These are phyloP conservation scores for Urtica urens DNA, from an alignment of 306 rosid genomes.

Conservation along the genomic window DNA sequence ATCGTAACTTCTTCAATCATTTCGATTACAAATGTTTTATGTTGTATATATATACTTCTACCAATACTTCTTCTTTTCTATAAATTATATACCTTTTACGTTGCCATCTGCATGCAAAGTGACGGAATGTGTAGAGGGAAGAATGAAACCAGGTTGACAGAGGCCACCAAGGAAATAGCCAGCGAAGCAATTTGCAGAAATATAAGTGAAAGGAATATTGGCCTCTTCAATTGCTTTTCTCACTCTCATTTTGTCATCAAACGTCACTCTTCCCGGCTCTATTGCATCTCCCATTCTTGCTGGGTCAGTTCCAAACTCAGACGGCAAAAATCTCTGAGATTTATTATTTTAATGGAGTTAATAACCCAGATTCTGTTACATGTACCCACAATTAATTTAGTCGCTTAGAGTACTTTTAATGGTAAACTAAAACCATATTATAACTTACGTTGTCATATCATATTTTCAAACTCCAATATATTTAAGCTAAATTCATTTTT, in stretches of 20 bases:
- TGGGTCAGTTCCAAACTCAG: slow-evolving; percentile 67
- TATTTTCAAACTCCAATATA: too few species aligned
- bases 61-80: too few species aligned
- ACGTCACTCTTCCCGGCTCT: slow-evolving; percentile 68
- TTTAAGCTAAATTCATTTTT: too few species aligned
- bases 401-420: too few species aligned
- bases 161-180: slow-evolving; percentile 64
- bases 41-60: too few species aligned
- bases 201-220: slow-evolving; percentile 54
- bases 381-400: too few species aligned
- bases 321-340: slow-evolving; percentile 73
- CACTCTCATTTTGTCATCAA: slow-evolving; percentile 67
- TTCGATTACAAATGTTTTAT: too few species aligned
- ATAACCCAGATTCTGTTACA: too few species aligned
- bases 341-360: too few species aligned
- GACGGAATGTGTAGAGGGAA: slow-evolving; percentile 49
- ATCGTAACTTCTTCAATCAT: too few species aligned
- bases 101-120: slow-evolving; percentile 55
- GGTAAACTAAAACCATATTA: too few species aligned
- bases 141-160: slow-evolving; percentile 45
- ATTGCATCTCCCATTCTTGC: slow-evolving; percentile 56
- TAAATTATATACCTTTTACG: slow-evolving; percentile 30
- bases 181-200: slow-evolving; percentile 64
- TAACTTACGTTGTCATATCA: too few species aligned
- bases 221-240: slow-evolving; percentile 63